Base-by-base conservation (phyloP, 1,139 yeast species). In the Saccharomyces hybrid region DNA sequence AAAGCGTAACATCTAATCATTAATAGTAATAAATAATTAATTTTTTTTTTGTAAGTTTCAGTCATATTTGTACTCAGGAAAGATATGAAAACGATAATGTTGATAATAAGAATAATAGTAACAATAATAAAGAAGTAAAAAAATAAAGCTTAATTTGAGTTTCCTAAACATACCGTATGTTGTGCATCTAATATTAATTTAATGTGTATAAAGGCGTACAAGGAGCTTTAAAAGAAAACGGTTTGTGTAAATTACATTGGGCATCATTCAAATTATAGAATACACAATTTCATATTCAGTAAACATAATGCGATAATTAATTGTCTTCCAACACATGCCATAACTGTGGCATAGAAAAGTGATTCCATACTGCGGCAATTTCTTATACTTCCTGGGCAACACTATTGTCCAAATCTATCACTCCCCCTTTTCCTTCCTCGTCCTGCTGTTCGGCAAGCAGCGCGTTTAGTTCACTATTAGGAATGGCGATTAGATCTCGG, bases 381-480 rank as follows among this genome's bases (percentile, higher is more conserved):
- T 20, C 20, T 11, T 38, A 38, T 20, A 20, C 44, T 38, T 20
- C 44, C 20, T 9, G 23, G 20, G 31, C 31, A 14, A 11, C 11
- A 14, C 34, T 11, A 9, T 11, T 27, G 16, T 46, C 23, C 23
- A 8, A 46, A 7, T 14, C 6, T 13, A 14, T 11, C 7, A 87
- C 85, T 38, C 11, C n/a, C 6, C 20, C 44, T 20, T 38, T 38
- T 38, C 59, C 25, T 38, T 38, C 44, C 9, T 38, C 44, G 9
- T 38, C 44, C 25, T 55, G 53, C 27, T 62, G 63, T 52, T 62
- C 58, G 20, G 63, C 58, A 20, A 64, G 56, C 14, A 64, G 57
- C 11, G 57, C 47, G 53, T 58, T 64, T 46, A 91, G 76, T 52
- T 82, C 83, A 57, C 95, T 84, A 47, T 74, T 68, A 4, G 82